Conservation (phyloP, 2,329 filamentous ascomycete genomes). For the Hymenoscyphus repandus region DNA sequence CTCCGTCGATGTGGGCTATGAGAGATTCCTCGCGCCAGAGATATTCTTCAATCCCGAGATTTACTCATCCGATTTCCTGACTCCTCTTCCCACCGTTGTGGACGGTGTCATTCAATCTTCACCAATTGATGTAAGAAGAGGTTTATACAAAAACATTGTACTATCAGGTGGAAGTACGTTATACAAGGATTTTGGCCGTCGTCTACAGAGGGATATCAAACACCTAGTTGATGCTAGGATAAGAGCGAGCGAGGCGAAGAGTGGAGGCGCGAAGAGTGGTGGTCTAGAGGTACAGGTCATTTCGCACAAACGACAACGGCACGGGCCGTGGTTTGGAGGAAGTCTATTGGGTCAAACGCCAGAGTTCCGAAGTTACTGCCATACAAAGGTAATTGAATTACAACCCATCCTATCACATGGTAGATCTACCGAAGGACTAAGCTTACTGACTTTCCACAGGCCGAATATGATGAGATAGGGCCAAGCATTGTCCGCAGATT, state of each 20-base stretch:
- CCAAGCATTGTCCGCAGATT: conserved; percentile 80
- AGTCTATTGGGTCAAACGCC: conserved; percentile 95
- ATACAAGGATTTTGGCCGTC: conserved; percentile 96
- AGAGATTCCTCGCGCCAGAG: conserved; percentile 94
- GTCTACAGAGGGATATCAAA: conserved; percentile 95
- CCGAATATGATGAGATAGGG: conserved; percentile 25
- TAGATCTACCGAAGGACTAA: neutral
- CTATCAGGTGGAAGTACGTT: conserved; percentile 93
- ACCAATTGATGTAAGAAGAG: conserved; percentile 93
- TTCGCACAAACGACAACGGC: conserved; percentile 92
- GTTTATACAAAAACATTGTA: conserved; percentile 99
- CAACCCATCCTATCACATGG: neutral
- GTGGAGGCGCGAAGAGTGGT: conserved; percentile 83
- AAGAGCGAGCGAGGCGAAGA: conserved; percentile 82
- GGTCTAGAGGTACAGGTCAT: conserved; percentile 96
- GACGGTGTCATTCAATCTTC: conserved; percentile 97
- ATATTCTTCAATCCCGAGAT: conserved; percentile 99
- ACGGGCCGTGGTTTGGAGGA: conserved; percentile 97
- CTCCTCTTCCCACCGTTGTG: conserved; percentile 87
- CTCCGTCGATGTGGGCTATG: conserved; percentile 89
- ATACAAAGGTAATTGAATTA: conserved; percentile 62
- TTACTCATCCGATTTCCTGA: conserved; percentile 97
- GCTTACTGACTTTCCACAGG: conserved; percentile 3
- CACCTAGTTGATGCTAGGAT: conserved; percentile 92
- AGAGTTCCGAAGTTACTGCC: conserved; percentile 97